phyloP scores from a whole-genome alignment of 495 filamentous ascomycete species.

The Xylaria sp. region DNA sequence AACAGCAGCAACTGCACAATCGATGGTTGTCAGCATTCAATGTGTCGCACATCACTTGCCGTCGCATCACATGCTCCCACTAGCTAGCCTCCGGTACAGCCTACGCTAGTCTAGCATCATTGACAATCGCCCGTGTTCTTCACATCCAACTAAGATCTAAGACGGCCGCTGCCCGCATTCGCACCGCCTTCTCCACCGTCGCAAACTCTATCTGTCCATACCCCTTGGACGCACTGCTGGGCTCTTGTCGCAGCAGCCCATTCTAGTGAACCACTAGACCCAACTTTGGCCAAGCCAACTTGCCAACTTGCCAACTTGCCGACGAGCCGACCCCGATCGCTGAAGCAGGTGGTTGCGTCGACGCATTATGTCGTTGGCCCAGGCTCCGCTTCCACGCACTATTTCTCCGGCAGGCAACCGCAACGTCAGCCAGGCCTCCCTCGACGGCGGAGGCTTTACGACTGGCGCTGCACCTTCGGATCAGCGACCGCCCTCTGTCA shows the following conservation, averaged over 20 bases:
- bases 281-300: background rate
- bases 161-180: background rate
- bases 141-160: background rate
- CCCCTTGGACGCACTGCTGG: background rate
- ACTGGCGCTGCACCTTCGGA: constrained; percentile 25
- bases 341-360: constrained; percentile 25
- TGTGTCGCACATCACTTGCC: background rate
- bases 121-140: background rate
- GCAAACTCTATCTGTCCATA: constrained; percentile 14
- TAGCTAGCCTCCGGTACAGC: background rate
- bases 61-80: constrained; percentile 7
- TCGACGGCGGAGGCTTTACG: constrained; percentile 29
- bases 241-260: background rate
- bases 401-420: constrained; percentile 25
- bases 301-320: too few relatives aligned
- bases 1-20: too few relatives aligned
- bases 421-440: constrained; percentile 36
- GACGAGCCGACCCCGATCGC: constrained; percentile 9
- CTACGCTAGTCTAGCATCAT: too few relatives aligned
- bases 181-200: background rate
- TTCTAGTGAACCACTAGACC: background rate
- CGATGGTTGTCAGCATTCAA: background rate
- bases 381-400: constrained; percentile 30
- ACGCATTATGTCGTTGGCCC: constrained; percentile 32
- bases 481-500: constrained; percentile 31